Base-by-base conservation (phyloP, 345 rosid species). In the Eucalyptus microcorys region DNA sequence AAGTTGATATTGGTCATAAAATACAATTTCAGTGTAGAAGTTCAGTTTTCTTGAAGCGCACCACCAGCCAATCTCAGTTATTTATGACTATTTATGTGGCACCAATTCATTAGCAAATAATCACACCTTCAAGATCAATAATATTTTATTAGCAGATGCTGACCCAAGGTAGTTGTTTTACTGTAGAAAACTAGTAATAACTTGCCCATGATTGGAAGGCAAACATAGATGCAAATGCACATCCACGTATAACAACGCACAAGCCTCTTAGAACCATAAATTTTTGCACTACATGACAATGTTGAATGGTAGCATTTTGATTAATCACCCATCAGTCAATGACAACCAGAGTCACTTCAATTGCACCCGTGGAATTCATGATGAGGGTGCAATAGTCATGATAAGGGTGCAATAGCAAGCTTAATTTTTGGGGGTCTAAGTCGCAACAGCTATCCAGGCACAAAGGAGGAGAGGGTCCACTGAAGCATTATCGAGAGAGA, bases 361-460 rank as follows among this genome's bases (percentile, higher is more conserved):
- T 7, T 61, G 34, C 68, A 61, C 4, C 32, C 32, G 68, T 90
- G 92, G 9, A 90, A 91, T 49, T 85, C 81, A 85, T 24, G 89
- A 89, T 34, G 89, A 61, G 68, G n/a, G 71, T 61, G 71, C 71
- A 30, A 64, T 64, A 30, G 55, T 85, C 81, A 85, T 24, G 89
- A 89, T 34, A 88, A 61, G 68, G n/a, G 71, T 61, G 71, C 71
- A 30, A 64, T 64, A 30, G 55, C 55, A 52, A 19, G 68, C 19
- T 26, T 89, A 90, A 40, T 91, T 89, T 19, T 90, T 91, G 90
- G 79, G 48, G 89, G 89, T 88, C 87, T 32, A 88, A 85, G 53
- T 88, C 90, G 37, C 87, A 85, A 64, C 42, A 49, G 61, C 85
- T 86, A 59, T 27, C 87, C 42, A 86, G 87, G 64, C 87, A 89